Evolutionary conservation across 129 eudicot species (phyloP).

Genomic region (Pittosporum tobira): DNA sequence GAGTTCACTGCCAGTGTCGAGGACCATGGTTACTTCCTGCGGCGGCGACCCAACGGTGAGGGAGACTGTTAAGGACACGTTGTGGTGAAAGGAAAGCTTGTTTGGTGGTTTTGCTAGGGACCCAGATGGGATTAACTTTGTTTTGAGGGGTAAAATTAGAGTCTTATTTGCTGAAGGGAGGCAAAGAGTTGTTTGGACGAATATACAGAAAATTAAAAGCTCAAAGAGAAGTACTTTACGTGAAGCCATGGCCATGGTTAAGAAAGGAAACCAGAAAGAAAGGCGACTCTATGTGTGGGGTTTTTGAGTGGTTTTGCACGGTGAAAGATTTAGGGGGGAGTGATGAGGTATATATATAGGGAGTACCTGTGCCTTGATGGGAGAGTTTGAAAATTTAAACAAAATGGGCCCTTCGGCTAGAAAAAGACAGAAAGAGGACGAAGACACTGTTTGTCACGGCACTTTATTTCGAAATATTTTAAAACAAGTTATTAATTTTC

Average conservation of each 20-base stretch:
- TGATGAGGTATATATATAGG: constrained; percentile 8
- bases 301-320: constrained; percentile 16
- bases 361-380: constrained; percentile 27
- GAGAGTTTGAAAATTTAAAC: constrained; percentile 14
- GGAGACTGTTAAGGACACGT: constrained; percentile 59
- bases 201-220: constrained; percentile 16
- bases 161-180: constrained; percentile 19
- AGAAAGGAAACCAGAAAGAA: background rate
- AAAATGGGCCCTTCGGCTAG: constrained; percentile 20
- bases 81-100: constrained; percentile 66
- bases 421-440: constrained; percentile 17
- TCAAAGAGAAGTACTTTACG: constrained; percentile 13
- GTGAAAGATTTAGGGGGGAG: background rate
- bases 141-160: constrained; percentile 45
- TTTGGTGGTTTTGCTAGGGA: constrained; percentile 33
- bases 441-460: too few relatives aligned
- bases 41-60: constrained; percentile 76
- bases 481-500: too few relatives aligned
- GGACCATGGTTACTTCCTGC: constrained; percentile 68
- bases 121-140: constrained; percentile 29
- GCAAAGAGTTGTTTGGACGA: constrained; percentile 14
- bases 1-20: constrained; percentile 84
- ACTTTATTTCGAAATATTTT: background rate
- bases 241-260: constrained; percentile 27
- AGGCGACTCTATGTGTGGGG: constrained; percentile 20